Percentiles rank a stretch among this genome's conserved stretches.
Conservation (phyloP, 495 filamentous ascomycete species). For the Glonium stellatum region DNA sequence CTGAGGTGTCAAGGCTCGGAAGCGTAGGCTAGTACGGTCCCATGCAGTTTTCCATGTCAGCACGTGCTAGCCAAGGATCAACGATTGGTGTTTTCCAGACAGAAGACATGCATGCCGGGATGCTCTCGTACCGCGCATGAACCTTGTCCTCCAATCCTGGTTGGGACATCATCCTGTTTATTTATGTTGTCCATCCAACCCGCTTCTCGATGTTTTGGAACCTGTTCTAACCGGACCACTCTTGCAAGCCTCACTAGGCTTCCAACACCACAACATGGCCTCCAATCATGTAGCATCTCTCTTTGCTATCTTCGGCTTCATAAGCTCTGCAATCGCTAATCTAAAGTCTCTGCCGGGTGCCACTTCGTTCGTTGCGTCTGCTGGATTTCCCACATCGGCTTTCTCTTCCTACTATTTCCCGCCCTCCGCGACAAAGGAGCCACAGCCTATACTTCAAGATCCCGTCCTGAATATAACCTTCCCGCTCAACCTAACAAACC, state of each 20-base stretch:
- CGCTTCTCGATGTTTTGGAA: too few relatives aligned
- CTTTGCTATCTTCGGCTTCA: background rate
- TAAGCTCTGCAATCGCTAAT: background rate
- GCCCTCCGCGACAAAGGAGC: slow-evolving; percentile 48
- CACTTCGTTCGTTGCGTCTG: slow-evolving; percentile 44
- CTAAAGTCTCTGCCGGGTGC: slow-evolving; percentile 26
- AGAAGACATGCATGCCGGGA: background rate
- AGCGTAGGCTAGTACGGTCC: background rate
- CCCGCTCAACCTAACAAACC: slow-evolving; percentile 51
- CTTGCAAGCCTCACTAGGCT: background rate
- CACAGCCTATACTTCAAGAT: slow-evolving; percentile 52
- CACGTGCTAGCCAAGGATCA: background rate
- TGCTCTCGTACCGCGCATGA: background rate
- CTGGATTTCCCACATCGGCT: slow-evolving; percentile 49
- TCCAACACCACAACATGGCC: background rate
- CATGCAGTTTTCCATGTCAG: background rate
- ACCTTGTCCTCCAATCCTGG: background rate
- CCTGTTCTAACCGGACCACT: background rate
- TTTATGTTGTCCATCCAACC: too few relatives aligned
- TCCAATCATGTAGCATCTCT: background rate
- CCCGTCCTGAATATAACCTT: slow-evolving; percentile 52
- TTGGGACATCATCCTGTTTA: background rate
- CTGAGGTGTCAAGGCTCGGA: background rate
- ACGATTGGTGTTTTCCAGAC: background rate
- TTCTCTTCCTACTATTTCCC: slow-evolving; percentile 49